Percentiles rank a stretch among this genome's conserved stretches.
These are phyloP conservation scores for Euphorbia neoarborescens DNA, from an alignment of 441 rosid genomes.

Conservation along the genomic window DNA sequence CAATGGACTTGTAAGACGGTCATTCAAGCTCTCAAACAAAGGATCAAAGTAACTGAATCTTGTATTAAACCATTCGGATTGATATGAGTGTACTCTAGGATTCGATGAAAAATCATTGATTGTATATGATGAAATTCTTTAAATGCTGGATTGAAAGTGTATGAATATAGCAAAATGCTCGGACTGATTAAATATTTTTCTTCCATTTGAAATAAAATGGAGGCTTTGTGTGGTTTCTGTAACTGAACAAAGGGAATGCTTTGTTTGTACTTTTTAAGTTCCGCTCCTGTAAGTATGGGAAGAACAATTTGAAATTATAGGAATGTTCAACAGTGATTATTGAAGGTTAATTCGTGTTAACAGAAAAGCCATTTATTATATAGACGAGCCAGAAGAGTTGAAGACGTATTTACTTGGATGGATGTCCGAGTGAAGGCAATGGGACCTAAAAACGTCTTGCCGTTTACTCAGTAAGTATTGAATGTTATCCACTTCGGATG, in stretches of 20 bases:
- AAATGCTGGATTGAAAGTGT: not conserved
- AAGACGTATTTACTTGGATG: no score
- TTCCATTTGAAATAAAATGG: not conserved
- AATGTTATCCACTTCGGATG: constrained; percentile 20
- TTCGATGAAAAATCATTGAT: not conserved
- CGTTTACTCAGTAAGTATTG: not conserved
- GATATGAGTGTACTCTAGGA: not conserved
- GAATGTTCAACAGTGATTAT: no score
- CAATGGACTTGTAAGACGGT: not conserved
- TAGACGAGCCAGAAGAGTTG: no score
- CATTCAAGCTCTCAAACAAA: constrained; percentile 4
- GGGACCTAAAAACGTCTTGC: not conserved
- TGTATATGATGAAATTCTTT: not conserved
- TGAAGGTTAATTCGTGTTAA: no score
- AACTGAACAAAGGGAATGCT: no score
- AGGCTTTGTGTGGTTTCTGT: not conserved
- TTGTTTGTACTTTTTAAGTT: no score
- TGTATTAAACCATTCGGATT: constrained; percentile 1
- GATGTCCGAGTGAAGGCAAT: no score
- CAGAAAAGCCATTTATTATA: no score
- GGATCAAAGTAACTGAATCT: not conserved
- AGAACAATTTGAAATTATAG: no score
- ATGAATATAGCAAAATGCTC: not conserved
- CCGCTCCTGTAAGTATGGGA: no score
- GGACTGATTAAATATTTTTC: not conserved